Evolutionary conservation across 805 yeast genomes (phyloP).

Genomic region (Wickerhamiella vanderwaltii): DNA sequence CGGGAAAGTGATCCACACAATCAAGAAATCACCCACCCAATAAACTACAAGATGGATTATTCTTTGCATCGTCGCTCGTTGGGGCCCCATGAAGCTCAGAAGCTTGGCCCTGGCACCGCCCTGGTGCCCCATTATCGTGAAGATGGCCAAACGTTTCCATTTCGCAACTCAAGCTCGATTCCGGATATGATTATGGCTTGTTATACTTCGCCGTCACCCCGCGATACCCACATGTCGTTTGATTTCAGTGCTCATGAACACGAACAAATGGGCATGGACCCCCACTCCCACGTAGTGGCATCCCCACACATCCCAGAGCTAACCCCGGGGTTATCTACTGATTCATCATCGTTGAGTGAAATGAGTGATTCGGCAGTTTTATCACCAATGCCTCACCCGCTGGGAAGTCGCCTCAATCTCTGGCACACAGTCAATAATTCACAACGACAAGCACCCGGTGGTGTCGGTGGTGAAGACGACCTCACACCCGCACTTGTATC

Average conservation of each 20-base stretch:
- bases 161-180: slow-evolving; percentile 7
- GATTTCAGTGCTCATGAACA: slow-evolving; percentile 8
- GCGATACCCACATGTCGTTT: background rate
- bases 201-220: background rate
- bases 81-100: slow-evolving; percentile 13
- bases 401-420: slow-evolving; percentile 4
- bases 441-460: background rate
- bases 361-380: slow-evolving; percentile 5
- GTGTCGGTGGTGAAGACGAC: background rate
- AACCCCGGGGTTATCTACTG: background rate
- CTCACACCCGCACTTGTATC: background rate
- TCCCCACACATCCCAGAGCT: background rate
- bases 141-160: slow-evolving; percentile 1
- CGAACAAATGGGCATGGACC: slow-evolving; percentile 10
- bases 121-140: slow-evolving; percentile 11
- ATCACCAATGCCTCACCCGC: slow-evolving; percentile 8
- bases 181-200: background rate
- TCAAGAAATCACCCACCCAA: slow-evolving; percentile 15
- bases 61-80: slow-evolving; percentile 14
- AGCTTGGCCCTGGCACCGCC: slow-evolving; percentile 9
- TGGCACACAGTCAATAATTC: slow-evolving; percentile 5
- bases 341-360: slow-evolving; percentile 3
- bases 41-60: slow-evolving; percentile 13
- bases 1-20: background rate
- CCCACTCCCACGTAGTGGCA: slow-evolving; percentile 4